Percentiles rank a stretch among this genome's conserved stretches.
Evolutionary conservation across 2,329 filamentous ascomycete species (phyloP).

Genomic region (Trichoderma asperellum): DNA sequence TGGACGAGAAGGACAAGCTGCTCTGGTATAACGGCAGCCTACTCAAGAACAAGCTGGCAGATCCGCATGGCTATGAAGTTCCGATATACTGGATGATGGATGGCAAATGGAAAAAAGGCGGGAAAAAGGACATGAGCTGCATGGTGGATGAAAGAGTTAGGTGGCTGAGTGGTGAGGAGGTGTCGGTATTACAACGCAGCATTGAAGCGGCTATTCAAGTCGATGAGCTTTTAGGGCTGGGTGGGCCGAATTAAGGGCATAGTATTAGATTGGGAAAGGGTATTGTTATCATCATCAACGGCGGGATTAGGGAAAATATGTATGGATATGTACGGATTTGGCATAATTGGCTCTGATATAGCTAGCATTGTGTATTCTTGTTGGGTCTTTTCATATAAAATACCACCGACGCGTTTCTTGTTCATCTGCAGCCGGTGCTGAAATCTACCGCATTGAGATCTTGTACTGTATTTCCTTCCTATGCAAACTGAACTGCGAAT

Average conservation of each 20-base stretch:
- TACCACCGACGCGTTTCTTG: background rate
- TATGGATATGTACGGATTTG: background rate
- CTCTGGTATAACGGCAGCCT: conserved; percentile 52
- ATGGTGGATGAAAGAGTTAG: conserved; percentile 38
- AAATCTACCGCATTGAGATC: background rate
- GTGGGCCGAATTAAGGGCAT: background rate
- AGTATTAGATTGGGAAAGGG: background rate
- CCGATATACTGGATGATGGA: conserved; percentile 48
- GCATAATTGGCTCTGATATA: background rate
- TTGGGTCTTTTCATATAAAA: background rate
- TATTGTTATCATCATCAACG: background rate
- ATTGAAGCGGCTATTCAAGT: conserved; percentile 20
- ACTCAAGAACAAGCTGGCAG: conserved; percentile 45
- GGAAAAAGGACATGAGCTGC: conserved; percentile 44
- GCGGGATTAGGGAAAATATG: background rate
- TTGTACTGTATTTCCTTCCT: background rate
- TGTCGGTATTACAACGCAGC: conserved; percentile 8
- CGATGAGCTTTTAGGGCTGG: background rate
- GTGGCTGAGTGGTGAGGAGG: conserved; percentile 17
- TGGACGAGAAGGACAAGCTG: conserved; percentile 43
- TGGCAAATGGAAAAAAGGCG: conserved; percentile 44
- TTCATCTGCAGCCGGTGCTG: background rate
- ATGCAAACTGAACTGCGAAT: no score
- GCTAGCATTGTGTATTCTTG: background rate
- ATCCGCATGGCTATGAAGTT: conserved; percentile 40